Evolutionary conservation across 306 rosid species (phyloP).

Genomic region (Rosa lucieae): DNA sequence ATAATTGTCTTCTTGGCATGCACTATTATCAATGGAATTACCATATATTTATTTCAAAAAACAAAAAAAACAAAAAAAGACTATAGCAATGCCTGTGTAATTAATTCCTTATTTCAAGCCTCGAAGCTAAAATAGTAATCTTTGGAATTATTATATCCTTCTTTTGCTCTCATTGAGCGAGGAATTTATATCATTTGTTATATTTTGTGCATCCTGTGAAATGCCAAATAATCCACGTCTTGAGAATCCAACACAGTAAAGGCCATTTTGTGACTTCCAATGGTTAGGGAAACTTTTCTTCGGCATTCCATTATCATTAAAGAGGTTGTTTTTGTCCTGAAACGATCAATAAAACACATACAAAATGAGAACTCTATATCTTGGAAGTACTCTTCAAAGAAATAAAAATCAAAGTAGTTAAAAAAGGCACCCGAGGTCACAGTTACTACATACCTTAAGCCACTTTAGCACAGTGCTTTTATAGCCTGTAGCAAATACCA

Average conservation of each 20-base stretch:
- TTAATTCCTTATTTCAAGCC: neutral
- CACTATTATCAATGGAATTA: too few species aligned
- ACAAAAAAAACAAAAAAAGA: too few species aligned
- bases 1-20: accelerated
- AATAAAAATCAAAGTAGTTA: too few species aligned
- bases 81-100: too few species aligned
- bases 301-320: slow-evolving; percentile 52
- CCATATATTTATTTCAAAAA: too few species aligned
- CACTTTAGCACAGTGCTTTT: slow-evolving; percentile 45
- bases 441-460: slow-evolving; percentile 48
- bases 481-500: slow-evolving; percentile 69
- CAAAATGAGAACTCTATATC: neutral
- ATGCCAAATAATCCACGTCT: slow-evolving; percentile 52
- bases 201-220: slow-evolving; percentile 43
- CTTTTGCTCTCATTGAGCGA: neutral
- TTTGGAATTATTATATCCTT: neutral
- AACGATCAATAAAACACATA: neutral
- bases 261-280: slow-evolving; percentile 58
- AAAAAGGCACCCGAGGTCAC: neutral
- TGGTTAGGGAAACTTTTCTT: slow-evolving; percentile 40
- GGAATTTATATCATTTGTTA: slow-evolving; percentile 39
- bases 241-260: slow-evolving; percentile 57
- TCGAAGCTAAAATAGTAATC: neutral
- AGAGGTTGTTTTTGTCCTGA: slow-evolving; percentile 40
- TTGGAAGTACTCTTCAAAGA: neutral